A percentile compares a stretch with the other conserved stretches of the same genome.
Conservation (phyloP, 179 eudicot genomes). For the Nepenthes alata region DNA sequence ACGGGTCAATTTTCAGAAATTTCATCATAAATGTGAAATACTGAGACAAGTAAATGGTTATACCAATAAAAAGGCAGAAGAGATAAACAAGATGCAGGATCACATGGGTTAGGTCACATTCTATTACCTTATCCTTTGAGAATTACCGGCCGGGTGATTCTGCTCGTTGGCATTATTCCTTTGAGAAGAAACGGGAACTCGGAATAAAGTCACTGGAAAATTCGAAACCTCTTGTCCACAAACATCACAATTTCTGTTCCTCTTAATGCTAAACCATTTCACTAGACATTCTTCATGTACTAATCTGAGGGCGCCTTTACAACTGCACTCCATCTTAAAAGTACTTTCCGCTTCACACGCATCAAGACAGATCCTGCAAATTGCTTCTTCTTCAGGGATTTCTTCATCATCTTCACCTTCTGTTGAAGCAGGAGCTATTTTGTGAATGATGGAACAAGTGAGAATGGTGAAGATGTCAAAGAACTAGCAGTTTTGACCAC, state of each 20-base stretch:
- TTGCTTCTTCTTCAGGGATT: conserved; percentile 85
- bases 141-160: conserved; percentile 18
- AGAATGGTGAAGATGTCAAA: no score
- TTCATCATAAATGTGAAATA: no score
- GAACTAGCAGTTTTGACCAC: no score
- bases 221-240: conserved; percentile 75
- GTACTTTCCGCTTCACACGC: conserved; percentile 67
- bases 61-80: no score
- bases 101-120: no score
- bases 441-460: no score
- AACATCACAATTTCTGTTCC: conserved; percentile 69
- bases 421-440: conserved; percentile 3
- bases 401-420: conserved; percentile 56
- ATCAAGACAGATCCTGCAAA: conserved; percentile 80
- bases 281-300: conserved; percentile 80
- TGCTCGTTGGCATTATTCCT: conserved; percentile 26
- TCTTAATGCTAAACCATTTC: conserved; percentile 74
- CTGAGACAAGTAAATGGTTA: no score
- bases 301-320: conserved; percentile 84
- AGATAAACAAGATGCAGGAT: no score
- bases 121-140: no score
- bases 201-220: conserved; percentile 84
- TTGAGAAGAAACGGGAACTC: conserved; percentile 28
- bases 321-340: conserved; percentile 84
- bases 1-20: no score